Conservation (phyloP, 202 grass and related monocot genomes). For the Alloteropsis angusta region DNA sequence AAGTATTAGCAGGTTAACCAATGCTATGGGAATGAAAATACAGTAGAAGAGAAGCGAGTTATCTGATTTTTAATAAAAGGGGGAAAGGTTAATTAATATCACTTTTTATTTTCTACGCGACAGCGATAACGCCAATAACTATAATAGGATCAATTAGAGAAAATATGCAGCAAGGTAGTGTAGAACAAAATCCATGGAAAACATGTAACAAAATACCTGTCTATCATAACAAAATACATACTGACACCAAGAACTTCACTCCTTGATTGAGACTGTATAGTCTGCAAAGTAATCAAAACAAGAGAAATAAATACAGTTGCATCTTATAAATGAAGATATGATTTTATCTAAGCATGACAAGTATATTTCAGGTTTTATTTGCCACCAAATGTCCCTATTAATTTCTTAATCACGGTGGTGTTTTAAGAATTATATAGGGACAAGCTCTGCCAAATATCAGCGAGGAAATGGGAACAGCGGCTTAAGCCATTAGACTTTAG, state of each 20-base stretch:
- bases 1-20: conserved; percentile 12
- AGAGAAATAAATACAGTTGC: conserved; percentile 11
- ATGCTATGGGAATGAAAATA: conserved; percentile 3
- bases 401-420: not conserved
- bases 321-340: conserved; percentile 3
- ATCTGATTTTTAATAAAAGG: not conserved
- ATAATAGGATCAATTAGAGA: not conserved
- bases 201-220: conserved; percentile 44
- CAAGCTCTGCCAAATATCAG: not conserved
- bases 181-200: not conserved
- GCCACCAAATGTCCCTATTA: not conserved
- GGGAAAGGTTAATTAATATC: not conserved
- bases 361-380: not conserved
- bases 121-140: not conserved
- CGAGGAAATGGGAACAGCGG: too few species aligned
- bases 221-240: conserved; percentile 71
- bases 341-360: not conserved
- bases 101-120: not conserved
- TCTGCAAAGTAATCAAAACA: conserved; percentile 43
- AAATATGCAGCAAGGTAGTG: not conserved
- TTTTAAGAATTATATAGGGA: not conserved
- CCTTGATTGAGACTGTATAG: conserved; percentile 41
- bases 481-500: too few species aligned
- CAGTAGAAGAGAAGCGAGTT: not conserved
- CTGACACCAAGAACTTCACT: conserved; percentile 36